phyloP scores from a whole-genome alignment of 768 basidiomycete species.

The Xerocomellus intermedius region DNA sequence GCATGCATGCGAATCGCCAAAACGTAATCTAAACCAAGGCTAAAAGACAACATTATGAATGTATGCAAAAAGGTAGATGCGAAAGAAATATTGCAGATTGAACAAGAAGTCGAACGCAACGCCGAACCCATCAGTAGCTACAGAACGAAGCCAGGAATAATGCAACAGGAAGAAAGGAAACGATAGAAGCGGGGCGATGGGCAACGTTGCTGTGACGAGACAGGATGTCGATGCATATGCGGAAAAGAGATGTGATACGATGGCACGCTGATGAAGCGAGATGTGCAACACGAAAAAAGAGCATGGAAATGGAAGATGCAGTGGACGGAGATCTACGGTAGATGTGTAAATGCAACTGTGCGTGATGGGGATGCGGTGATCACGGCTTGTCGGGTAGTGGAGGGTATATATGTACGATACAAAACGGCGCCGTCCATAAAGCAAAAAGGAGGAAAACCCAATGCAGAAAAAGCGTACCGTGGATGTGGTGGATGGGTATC shows the following conservation, averaged over 20 bases:
- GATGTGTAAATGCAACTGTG: conserved; percentile 13
- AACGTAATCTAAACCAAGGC: not conserved
- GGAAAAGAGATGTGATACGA: not conserved
- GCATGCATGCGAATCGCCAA: not conserved
- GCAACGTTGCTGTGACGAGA: not conserved
- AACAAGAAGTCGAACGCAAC: not conserved
- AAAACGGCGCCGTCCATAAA: conserved; percentile 7
- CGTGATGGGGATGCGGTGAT: conserved; percentile 9
- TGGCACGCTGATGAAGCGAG: not conserved
- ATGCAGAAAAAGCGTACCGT: not conserved
- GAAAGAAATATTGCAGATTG: not conserved
- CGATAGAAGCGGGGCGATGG: not conserved
- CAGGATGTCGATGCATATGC: not conserved
- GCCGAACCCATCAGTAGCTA: not conserved
- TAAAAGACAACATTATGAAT: not conserved
- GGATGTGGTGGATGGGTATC: not conserved
- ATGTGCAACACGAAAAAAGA: conserved; percentile 2
- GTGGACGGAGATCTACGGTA: conserved; percentile 21
- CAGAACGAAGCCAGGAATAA: not conserved
- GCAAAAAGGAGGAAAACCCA: not conserved
- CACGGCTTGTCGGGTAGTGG: not conserved
- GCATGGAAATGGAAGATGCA: conserved; percentile 5
- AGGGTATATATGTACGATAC: conserved; percentile 8
- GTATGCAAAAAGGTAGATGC: not conserved
- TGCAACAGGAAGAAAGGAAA: not conserved